phyloP scores from a whole-genome alignment of 179 eudicot species.

The Amaranthus tricolor region DNA sequence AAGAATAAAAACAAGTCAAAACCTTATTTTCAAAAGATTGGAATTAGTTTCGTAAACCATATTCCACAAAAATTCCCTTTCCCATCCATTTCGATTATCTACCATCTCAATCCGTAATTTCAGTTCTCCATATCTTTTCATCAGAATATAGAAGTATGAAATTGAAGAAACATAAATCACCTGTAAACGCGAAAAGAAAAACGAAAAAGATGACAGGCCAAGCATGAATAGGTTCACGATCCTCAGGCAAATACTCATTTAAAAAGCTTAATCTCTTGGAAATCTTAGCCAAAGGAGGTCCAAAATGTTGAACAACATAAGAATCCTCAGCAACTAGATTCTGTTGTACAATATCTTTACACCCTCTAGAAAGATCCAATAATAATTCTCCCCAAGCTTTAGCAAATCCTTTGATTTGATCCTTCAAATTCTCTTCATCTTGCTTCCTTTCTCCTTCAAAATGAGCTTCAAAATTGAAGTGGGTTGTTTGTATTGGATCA shows the following conservation, averaged over 20 bases:
- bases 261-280: slow-evolving; percentile 51
- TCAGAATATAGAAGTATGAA: not conserved
- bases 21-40: too few relatives aligned
- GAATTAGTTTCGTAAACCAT: too few relatives aligned
- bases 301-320: slow-evolving; percentile 55
- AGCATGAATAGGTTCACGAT: slow-evolving; percentile 77
- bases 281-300: slow-evolving; percentile 46
- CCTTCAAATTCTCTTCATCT: slow-evolving; percentile 70
- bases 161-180: slow-evolving; percentile 30
- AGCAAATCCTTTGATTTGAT: slow-evolving; percentile 75
- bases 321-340: slow-evolving; percentile 67
- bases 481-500: slow-evolving; percentile 24
- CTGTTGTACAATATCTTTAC: slow-evolving; percentile 73
- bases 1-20: too few relatives aligned
- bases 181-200: slow-evolving; percentile 61
- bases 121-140: too few relatives aligned
- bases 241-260: slow-evolving; percentile 89
- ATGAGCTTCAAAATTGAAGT: slow-evolving; percentile 17
- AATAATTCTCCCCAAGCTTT: slow-evolving; percentile 84
- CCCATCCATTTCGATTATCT: too few relatives aligned
- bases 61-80: too few relatives aligned
- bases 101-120: too few relatives aligned
- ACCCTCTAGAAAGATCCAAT: slow-evolving; percentile 67
- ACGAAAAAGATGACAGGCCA: slow-evolving; percentile 79
- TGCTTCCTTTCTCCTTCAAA: slow-evolving; percentile 31